Conservation (phyloP, 805 yeast genomes). For the Starmerella kuoi region DNA sequence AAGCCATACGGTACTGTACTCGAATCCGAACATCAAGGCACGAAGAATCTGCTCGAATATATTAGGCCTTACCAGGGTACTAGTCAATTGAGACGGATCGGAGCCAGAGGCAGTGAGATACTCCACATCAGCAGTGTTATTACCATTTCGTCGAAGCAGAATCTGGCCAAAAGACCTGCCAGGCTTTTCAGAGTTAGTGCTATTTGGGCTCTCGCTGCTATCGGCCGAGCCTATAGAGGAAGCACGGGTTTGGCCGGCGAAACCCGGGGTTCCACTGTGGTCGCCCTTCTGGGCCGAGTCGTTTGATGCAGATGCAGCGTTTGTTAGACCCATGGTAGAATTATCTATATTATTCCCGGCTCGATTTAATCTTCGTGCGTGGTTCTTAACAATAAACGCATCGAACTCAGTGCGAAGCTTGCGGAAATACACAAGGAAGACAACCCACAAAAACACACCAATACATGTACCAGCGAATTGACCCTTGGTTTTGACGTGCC, state of each 20-base stretch:
- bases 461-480: conserved; percentile 65
- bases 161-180: not conserved
- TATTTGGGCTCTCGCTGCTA: not conserved
- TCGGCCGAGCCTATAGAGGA: not conserved
- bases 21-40: conserved; percentile 40
- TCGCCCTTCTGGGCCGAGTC: not conserved
- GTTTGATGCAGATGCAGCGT: not conserved
- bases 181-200: not conserved
- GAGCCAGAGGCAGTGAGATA: not conserved
- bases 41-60: conserved; percentile 42
- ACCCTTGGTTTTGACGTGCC: conserved; percentile 49
- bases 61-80: conserved; percentile 29
- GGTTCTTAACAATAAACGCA: conserved; percentile 20
- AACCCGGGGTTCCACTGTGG: not conserved
- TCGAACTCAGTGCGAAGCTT: conserved; percentile 40
- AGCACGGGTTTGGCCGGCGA: not conserved
- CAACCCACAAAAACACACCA: conserved; percentile 49
- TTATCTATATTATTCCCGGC: not conserved
- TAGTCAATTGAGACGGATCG: not conserved
- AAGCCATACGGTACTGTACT: conserved; percentile 53
- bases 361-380: not conserved
- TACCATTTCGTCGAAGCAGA: not conserved
- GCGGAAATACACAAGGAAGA: conserved; percentile 46
- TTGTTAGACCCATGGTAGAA: not conserved
- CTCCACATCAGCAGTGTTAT: not conserved